Evolutionary conservation across 306 rosid genomes (phyloP).

Genomic region (peach (Prunus persica)): DNA sequence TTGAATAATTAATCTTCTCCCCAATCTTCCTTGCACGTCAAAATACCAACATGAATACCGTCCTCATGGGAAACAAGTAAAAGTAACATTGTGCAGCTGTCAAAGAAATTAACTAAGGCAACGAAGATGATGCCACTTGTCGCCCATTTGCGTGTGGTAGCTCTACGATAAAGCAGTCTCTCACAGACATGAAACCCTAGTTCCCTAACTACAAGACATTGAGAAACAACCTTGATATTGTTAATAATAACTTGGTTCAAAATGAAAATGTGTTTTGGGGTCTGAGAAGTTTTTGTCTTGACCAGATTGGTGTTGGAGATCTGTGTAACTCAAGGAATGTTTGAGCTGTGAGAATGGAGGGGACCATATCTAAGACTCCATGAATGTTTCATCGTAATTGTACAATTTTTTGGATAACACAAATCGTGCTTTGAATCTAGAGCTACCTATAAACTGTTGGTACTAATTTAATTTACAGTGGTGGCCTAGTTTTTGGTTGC

Average conservation of each 20-base stretch:
- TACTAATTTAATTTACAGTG: neutral
- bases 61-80: constrained; percentile 9
- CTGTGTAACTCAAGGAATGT: constrained; percentile 42
- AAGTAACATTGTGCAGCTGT: too few species aligned
- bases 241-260: constrained; percentile 22
- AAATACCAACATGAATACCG: neutral
- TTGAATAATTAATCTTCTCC: neutral
- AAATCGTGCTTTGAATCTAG: constrained; percentile 26
- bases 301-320: constrained; percentile 21
- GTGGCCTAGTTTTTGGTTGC: neutral
- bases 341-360: constrained; percentile 37
- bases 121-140: constrained; percentile 46
- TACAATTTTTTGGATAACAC: neutral
- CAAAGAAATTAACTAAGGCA: constrained; percentile 9
- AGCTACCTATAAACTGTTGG: constrained; percentile 11
- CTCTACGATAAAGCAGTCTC: constrained; percentile 24
- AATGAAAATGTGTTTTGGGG: constrained; percentile 11
- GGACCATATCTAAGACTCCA: constrained; percentile 51
- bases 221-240: constrained; percentile 19
- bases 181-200: constrained; percentile 19
- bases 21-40: neutral
- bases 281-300: constrained; percentile 32
- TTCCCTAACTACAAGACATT: constrained; percentile 32
- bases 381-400: constrained; percentile 35
- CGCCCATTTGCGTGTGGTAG: constrained; percentile 39